phyloP scores from a whole-genome alignment of 2,329 filamentous ascomycete species.

The Xylariaceae sp. region DNA sequence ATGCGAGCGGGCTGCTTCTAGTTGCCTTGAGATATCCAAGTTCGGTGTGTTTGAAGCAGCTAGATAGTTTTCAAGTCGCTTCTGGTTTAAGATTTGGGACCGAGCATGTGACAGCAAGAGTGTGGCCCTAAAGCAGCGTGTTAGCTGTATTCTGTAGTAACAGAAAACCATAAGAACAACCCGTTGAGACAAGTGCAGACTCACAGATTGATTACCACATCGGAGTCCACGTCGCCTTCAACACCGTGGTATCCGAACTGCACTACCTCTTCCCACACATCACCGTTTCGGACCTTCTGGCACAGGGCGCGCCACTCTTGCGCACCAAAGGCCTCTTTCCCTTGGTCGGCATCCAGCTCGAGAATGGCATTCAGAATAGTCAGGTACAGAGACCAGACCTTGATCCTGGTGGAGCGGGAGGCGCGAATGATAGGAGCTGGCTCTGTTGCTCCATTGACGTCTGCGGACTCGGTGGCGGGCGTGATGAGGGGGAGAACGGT shows the following conservation, averaged over 20 bases:
- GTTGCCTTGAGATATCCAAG: conserved; percentile 65
- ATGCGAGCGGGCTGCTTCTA: conserved; percentile 45
- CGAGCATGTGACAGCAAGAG: conserved; percentile 86
- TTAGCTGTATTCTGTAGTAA: conserved; percentile 1
- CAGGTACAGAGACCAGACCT: conserved; percentile 96
- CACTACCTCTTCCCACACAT: conserved; percentile 92
- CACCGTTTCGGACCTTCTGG: conserved; percentile 79
- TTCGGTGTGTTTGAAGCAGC: conserved; percentile 70
- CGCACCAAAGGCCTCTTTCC: conserved; percentile 80
- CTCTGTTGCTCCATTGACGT: conserved; percentile 43
- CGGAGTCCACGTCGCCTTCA: conserved; percentile 88
- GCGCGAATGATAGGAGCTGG: conserved; percentile 74
- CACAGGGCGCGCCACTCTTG: conserved; percentile 81
- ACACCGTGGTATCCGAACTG: conserved; percentile 80
- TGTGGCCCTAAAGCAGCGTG: conserved; percentile 62
- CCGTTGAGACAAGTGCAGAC: conserved; percentile 25
- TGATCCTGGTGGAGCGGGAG: conserved; percentile 79
- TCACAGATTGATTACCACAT: conserved; percentile 87
- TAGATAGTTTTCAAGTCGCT: conserved; percentile 82
- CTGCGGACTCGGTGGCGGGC: conserved; percentile 43
- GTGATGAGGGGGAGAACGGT: conserved; percentile 80
- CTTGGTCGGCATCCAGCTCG: conserved; percentile 84
- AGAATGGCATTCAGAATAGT: conserved; percentile 88
- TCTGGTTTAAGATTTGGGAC: conserved; percentile 79
- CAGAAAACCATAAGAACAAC: not conserved